phyloP scores from a whole-genome alignment of 1,139 yeast species.

The Kazachstania sp. region DNA sequence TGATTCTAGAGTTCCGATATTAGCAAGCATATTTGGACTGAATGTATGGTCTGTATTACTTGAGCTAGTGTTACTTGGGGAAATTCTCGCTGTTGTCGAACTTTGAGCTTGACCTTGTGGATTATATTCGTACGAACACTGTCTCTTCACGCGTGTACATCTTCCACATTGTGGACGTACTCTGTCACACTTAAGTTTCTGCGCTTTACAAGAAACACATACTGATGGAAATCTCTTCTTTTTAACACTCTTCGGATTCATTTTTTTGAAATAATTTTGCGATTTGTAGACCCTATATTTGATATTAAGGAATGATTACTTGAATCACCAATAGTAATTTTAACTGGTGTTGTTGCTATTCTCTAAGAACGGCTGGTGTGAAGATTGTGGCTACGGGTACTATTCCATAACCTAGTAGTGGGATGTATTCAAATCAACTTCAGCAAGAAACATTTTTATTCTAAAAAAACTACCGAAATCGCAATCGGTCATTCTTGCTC shows the following conservation, averaged over 20 bases:
- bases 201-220: constrained; percentile 11
- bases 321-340: no score
- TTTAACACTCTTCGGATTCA: constrained; percentile 1
- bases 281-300: constrained; percentile 12
- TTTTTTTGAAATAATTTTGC: not conserved
- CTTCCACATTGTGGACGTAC: constrained; percentile 12
- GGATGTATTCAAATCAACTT: no score
- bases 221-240: constrained; percentile 8
- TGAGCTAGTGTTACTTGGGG: not conserved
- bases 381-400: no score
- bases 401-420: no score
- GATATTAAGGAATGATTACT: no score
- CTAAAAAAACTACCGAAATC: no score
- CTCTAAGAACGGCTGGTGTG: no score
- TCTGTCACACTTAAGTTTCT: constrained; percentile 15
- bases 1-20: not conserved
- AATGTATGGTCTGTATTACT: not conserved
- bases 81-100: not conserved
- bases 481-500: no score
- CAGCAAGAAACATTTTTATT: no score
- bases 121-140: constrained; percentile 8
- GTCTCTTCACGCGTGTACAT: constrained; percentile 7
- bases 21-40: not conserved
- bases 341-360: no score
- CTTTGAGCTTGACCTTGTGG: not conserved